A percentile compares a stretch with the other conserved stretches of the same genome.
phyloP scores from a whole-genome alignment of 2,329 filamentous ascomycete species.

The Verruconis gallopava region DNA sequence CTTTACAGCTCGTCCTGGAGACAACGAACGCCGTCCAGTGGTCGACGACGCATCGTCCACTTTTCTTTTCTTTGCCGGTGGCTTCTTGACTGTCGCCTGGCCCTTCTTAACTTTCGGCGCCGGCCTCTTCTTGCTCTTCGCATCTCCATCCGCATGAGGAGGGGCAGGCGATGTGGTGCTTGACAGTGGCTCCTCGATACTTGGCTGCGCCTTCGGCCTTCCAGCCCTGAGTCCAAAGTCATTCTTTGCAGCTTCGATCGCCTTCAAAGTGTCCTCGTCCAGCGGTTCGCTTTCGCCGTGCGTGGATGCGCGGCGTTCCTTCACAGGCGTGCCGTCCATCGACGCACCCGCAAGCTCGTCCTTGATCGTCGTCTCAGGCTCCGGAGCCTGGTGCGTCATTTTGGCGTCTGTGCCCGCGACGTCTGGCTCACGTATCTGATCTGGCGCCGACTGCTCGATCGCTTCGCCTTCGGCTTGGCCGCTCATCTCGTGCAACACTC shows the following conservation, averaged over 20 bases:
- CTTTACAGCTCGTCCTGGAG: slow-evolving; percentile 28
- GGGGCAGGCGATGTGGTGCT: not conserved
- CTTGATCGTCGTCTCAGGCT: slow-evolving; percentile 24
- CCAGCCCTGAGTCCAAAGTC: slow-evolving; percentile 30
- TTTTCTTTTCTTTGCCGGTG: slow-evolving; percentile 32
- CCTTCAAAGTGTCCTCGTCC: slow-evolving; percentile 29
- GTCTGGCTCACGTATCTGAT: slow-evolving; percentile 6
- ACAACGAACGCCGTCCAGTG: slow-evolving; percentile 21
- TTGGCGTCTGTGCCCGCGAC: not conserved
- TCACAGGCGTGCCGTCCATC: slow-evolving; percentile 21
- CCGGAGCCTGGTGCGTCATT: slow-evolving; percentile 7
- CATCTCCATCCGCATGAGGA: slow-evolving; percentile 26
- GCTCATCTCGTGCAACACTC: too few species aligned
- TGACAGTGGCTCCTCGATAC: slow-evolving; percentile 4
- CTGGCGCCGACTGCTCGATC: not conserved
- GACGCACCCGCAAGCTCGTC: slow-evolving; percentile 27
- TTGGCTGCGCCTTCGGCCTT: slow-evolving; percentile 22
- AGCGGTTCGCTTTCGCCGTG: slow-evolving; percentile 14
- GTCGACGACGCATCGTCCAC: slow-evolving; percentile 20
- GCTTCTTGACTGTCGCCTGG: slow-evolving; percentile 33
- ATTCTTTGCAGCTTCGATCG: slow-evolving; percentile 32
- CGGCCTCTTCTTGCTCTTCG: slow-evolving; percentile 28
- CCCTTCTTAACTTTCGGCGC: slow-evolving; percentile 34
- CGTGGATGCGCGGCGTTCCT: slow-evolving; percentile 14
- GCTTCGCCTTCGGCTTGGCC: too few species aligned